Conservation (phyloP, 768 basidiomycete genomes). For the Phanerodontia chrysosporium region DNA sequence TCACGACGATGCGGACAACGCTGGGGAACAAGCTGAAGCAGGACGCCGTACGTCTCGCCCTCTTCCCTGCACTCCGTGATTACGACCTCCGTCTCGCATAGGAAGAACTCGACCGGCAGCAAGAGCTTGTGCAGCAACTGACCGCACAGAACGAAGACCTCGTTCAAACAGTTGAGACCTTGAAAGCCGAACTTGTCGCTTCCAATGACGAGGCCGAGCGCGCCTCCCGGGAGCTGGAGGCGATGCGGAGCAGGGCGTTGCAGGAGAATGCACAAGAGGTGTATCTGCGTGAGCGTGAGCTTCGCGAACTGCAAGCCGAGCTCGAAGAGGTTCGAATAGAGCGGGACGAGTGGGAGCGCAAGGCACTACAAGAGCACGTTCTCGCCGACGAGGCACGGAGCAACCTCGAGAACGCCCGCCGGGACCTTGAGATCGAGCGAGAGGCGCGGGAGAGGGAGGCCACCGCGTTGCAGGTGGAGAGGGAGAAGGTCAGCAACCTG, state of each 20-base stretch:
- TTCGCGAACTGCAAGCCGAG: slow-evolving; percentile 80
- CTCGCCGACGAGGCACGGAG: slow-evolving; percentile 65
- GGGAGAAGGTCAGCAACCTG: slow-evolving; percentile 75
- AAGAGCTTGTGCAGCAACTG: slow-evolving; percentile 76
- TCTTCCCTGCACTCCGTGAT: background rate
- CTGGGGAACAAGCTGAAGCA: slow-evolving; percentile 92
- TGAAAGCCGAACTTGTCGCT: slow-evolving; percentile 74
- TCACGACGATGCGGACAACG: slow-evolving; percentile 90
- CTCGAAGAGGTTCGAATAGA: slow-evolving; percentile 84
- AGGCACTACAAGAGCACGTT: slow-evolving; percentile 61
- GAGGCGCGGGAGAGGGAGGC: slow-evolving; percentile 53
- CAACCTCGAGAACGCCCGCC: slow-evolving; percentile 48
- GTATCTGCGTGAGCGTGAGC: slow-evolving; percentile 67
- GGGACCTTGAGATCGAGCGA: slow-evolving; percentile 65
- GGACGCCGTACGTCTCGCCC: slow-evolving; percentile 73
- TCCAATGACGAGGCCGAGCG: slow-evolving; percentile 75
- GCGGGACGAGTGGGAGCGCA: slow-evolving; percentile 67
- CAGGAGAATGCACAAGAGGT: slow-evolving; percentile 71
- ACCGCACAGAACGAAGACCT: slow-evolving; percentile 77
- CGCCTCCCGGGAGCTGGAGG: slow-evolving; percentile 63
- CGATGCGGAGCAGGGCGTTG: slow-evolving; percentile 57
- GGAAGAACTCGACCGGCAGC: slow-evolving; percentile 97
- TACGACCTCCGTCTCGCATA: slow-evolving; percentile 32
- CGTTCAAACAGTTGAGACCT: slow-evolving; percentile 62
- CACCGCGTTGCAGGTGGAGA: slow-evolving; percentile 59